Base-by-base conservation (phyloP, 163 green algal species). In the Volvox carteri region DNA sequence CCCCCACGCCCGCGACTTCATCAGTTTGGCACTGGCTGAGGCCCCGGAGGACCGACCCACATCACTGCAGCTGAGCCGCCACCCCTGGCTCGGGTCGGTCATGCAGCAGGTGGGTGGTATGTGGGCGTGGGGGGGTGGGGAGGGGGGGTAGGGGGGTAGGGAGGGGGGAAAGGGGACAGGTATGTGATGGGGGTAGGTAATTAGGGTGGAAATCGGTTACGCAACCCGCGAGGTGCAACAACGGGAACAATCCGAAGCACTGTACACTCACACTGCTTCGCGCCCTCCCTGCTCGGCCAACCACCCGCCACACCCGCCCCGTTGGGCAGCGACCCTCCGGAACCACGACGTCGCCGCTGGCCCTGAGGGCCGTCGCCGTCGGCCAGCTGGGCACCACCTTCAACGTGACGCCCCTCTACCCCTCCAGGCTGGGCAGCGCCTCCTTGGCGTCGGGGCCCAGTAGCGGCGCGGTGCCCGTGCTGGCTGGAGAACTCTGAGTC, bases 21-120 rank as follows among this genome's bases (percentile, higher is more conserved):
- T 96, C 44, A 72, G 85, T 52, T 25, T 79, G 18, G 92, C 93
- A 14, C 90, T 97, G 37, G 91, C 94, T 41, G 95, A 96, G 89
- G 88, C 93, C 35, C 92, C 93, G 0, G 56, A 84, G 30, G 56
- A 94, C 42, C 90, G 95, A 0, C 94, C 95, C 1, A 91, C 80
- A 8, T 93, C 95, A 0, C 56, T 35, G 56, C 60, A 94, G 81
- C 88, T 97, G 87, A 73, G 95, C 46, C 87, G 94, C 42, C 95
- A 97, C 86, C 88, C 91, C 18, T 97, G 92, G 92, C 65, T 94
- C 35, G 54, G 85, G 35, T 33, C 46, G 2, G 46, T 46, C 4
- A 30, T 37, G 21, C 62, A 70, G 19, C 81, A 54, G 65, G 65
- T 72, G 30, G 18, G 21, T 14, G 12, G 39, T 14, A 23, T 18